Conservation (phyloP, 208 protist species). For the Sergeia podlipaevii region DNA sequence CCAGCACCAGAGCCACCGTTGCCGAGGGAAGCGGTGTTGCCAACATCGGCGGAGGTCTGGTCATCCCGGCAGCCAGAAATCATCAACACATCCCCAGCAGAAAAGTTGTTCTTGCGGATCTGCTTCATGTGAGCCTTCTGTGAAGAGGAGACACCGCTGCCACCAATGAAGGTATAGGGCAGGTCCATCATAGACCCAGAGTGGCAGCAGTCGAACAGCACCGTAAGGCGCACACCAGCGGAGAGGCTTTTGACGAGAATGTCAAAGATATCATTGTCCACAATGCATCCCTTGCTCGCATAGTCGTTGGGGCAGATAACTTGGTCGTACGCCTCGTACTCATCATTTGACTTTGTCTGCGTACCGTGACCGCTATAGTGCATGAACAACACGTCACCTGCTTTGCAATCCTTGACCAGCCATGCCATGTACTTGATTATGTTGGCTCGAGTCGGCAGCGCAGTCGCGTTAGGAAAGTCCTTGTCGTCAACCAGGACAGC, state of each 20-base stretch:
- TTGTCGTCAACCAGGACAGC: slow-evolving; percentile 70
- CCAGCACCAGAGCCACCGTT: slow-evolving; percentile 48
- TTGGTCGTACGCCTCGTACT: slow-evolving; percentile 75
- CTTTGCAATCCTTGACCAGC: slow-evolving; percentile 52
- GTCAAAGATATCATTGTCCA: slow-evolving; percentile 73
- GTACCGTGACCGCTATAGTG: slow-evolving; percentile 83
- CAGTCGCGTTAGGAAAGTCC: slow-evolving; percentile 35
- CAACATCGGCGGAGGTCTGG: slow-evolving; percentile 64
- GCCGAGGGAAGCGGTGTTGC: slow-evolving; percentile 37
- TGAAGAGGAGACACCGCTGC: slow-evolving; percentile 12
- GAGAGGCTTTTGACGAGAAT: slow-evolving; percentile 46
- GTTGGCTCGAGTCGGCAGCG: slow-evolving; percentile 40
- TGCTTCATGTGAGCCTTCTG: slow-evolving; percentile 48
- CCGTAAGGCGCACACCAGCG: slow-evolving; percentile 53
- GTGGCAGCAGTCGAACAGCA: slow-evolving; percentile 91
- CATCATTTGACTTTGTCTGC: slow-evolving; percentile 44
- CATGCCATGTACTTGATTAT: slow-evolving; percentile 77
- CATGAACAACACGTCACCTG: slow-evolving; percentile 79
- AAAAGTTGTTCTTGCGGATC: slow-evolving; percentile 55
- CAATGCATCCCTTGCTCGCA: slow-evolving; percentile 38
- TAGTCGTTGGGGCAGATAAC: slow-evolving; percentile 70
- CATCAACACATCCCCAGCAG: slow-evolving; percentile 49
- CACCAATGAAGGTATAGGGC: slow-evolving; percentile 53
- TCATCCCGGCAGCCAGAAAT: slow-evolving; percentile 61
- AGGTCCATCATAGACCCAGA: slow-evolving; percentile 79